phyloP scores from a whole-genome alignment of 345 rosid species.

The Odontarrhena argentea region DNA sequence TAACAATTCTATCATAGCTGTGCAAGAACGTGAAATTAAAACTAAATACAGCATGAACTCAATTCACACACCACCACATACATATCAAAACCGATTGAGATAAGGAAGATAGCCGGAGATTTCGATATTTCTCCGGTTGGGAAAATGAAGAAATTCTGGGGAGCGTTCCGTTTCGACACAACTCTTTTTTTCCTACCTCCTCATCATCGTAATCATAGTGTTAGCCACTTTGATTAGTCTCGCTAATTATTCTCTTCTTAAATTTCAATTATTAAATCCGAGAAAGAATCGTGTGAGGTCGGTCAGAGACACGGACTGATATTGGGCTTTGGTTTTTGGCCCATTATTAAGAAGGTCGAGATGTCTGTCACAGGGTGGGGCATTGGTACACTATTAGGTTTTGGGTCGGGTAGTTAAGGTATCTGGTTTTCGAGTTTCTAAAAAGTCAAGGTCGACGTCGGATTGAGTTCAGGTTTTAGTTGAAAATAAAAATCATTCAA shows the following conservation, averaged over 20 bases:
- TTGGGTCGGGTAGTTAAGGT: too few relatives aligned
- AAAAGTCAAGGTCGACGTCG: too few relatives aligned
- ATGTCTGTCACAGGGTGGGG: background rate
- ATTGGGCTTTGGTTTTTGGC: background rate
- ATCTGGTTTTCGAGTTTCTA: too few relatives aligned
- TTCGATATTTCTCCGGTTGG: background rate
- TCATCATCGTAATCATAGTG: constrained; percentile 14
- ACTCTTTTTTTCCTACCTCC: background rate
- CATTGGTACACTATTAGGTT: too few relatives aligned
- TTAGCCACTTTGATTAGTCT: constrained; percentile 4
- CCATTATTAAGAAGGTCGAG: constrained; percentile 18
- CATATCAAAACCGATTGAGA: background rate
- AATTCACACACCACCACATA: background rate
- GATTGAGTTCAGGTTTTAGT: too few relatives aligned
- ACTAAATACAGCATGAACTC: background rate
- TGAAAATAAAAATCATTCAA: too few relatives aligned
- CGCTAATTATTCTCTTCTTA: constrained; percentile 7
- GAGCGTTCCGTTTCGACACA: constrained; percentile 22
- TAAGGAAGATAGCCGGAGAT: constrained; percentile 16
- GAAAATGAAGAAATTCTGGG: constrained; percentile 14
- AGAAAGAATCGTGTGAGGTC: background rate
- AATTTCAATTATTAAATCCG: background rate
- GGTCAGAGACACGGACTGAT: background rate
- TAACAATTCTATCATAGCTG: background rate
- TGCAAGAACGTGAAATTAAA: too few relatives aligned